Evolutionary conservation across 192 early-diverging fungal species (phyloP).

Genomic region (Mortierella hygrophila): DNA sequence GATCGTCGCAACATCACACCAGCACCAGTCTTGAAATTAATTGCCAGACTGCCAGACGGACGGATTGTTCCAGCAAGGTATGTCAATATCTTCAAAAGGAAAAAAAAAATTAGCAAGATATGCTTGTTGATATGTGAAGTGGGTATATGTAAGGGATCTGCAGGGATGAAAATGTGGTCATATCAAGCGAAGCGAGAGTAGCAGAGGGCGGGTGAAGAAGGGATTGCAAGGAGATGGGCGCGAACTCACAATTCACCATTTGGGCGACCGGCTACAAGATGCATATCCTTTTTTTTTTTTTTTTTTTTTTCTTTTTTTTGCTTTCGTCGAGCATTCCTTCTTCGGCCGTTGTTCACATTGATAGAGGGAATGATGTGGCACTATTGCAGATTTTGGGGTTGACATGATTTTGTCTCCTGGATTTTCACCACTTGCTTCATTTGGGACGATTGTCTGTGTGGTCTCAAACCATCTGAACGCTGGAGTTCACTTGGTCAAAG

Average conservation of each 20-base stretch:
- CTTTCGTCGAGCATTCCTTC: neutral
- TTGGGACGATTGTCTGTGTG: neutral
- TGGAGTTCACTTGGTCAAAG: neutral
- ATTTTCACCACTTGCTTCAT: neutral
- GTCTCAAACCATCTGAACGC: neutral
- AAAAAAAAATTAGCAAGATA: neutral
- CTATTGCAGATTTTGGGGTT: neutral
- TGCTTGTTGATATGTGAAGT: neutral
- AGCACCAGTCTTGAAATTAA: slow-evolving; percentile 72
- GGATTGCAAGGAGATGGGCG: too few species aligned
- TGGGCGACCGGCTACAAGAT: too few species aligned
- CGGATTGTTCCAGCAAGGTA: slow-evolving; percentile 51
- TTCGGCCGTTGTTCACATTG: too few species aligned
- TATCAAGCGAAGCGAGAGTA: neutral
- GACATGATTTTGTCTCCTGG: neutral
- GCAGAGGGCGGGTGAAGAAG: neutral
- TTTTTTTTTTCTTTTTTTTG: neutral
- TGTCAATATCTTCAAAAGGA: neutral
- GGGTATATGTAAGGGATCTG: neutral
- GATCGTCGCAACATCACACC: slow-evolving; percentile 75
- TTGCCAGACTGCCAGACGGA: slow-evolving; percentile 56
- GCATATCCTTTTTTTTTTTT: neutral
- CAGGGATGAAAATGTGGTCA: neutral
- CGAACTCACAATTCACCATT: too few species aligned
- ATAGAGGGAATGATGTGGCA: neutral